Percentiles rank a stretch among this genome's conserved stretches.
Evolutionary conservation across 1,284 basidiomycete species (phyloP).

Genomic region (Sanghuangporus sanghuang): DNA sequence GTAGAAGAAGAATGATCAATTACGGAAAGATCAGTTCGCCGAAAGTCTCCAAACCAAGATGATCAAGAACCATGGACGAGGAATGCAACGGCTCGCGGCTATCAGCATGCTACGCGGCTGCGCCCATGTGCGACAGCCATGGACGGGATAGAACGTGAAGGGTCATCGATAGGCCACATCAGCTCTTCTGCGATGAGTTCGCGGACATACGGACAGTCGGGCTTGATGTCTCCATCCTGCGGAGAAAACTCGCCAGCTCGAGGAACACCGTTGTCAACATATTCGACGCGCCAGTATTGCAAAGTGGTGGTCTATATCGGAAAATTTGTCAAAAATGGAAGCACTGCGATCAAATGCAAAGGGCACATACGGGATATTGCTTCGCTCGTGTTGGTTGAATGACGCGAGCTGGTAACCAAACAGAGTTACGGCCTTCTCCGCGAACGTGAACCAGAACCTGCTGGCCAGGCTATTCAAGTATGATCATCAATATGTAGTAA

Average conservation of each 20-base stretch:
- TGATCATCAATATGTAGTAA: not conserved
- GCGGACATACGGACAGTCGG: conserved; percentile 18
- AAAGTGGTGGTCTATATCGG: conserved; percentile 8
- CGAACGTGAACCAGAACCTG: conserved; percentile 16
- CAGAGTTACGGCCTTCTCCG: conserved; percentile 15
- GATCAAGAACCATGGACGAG: not conserved
- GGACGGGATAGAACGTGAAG: conserved; percentile 14
- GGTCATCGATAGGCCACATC: conserved; percentile 19
- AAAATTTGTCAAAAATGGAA: not conserved
- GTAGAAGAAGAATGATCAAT: not conserved
- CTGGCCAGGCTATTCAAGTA: conserved; percentile 12
- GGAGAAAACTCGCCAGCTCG: conserved; percentile 14
- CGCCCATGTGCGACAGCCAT: conserved; percentile 7
- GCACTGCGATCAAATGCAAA: not conserved
- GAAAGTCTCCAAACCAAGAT: not conserved
- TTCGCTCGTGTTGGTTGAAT: conserved; percentile 13
- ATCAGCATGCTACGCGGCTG: conserved; percentile 13
- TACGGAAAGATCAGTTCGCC: not conserved
- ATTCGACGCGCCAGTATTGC: conserved; percentile 16
- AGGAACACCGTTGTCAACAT: conserved; percentile 10
- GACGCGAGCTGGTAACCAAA: conserved; percentile 17
- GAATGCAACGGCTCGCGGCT: not conserved
- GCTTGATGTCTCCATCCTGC: conserved; percentile 17
- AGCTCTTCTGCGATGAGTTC: conserved; percentile 18
- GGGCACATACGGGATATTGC: conserved; percentile 11